phyloP scores from a whole-genome alignment of 768 basidiomycete genomes.

The Mycena venus region DNA sequence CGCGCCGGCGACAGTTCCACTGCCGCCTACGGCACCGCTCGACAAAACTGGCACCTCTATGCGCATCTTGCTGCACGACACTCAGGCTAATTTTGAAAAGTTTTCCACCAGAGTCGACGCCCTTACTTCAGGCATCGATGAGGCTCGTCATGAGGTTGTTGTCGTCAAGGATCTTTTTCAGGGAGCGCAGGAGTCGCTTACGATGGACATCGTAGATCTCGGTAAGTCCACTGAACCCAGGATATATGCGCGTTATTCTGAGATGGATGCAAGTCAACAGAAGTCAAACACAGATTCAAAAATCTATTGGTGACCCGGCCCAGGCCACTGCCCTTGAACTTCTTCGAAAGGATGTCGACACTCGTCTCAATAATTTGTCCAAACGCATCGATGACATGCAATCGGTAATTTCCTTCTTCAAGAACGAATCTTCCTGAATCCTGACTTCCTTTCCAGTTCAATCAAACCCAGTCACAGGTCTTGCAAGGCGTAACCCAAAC shows the following conservation, averaged over 20 bases:
- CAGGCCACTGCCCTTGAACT: constrained; percentile 59
- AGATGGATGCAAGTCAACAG: constrained; percentile 65
- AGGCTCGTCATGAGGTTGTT: constrained; percentile 66
- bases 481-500: constrained; percentile 69
- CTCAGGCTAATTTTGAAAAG: constrained; percentile 77
- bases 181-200: constrained; percentile 67
- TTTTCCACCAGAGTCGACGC: constrained; percentile 70
- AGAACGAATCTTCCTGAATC: neutral
- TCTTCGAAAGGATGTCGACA: constrained; percentile 56
- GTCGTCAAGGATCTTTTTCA: constrained; percentile 70
- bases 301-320: constrained; percentile 67
- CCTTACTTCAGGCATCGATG: constrained; percentile 64
- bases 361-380: constrained; percentile 60
- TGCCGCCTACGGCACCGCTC: constrained; percentile 62
- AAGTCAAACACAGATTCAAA: constrained; percentile 72
- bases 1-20: constrained; percentile 37
- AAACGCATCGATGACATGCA: constrained; percentile 71
- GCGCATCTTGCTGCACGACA: constrained; percentile 81
- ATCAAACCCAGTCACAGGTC: constrained; percentile 58
- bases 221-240: constrained; percentile 55
- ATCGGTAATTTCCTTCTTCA: constrained; percentile 50
- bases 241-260: constrained; percentile 5
- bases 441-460: constrained; percentile 50
- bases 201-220: constrained; percentile 67
- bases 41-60: constrained; percentile 80